Base-by-base conservation (phyloP, 2,329 filamentous ascomycete genomes). In the Tolypocladium sp. region DNA sequence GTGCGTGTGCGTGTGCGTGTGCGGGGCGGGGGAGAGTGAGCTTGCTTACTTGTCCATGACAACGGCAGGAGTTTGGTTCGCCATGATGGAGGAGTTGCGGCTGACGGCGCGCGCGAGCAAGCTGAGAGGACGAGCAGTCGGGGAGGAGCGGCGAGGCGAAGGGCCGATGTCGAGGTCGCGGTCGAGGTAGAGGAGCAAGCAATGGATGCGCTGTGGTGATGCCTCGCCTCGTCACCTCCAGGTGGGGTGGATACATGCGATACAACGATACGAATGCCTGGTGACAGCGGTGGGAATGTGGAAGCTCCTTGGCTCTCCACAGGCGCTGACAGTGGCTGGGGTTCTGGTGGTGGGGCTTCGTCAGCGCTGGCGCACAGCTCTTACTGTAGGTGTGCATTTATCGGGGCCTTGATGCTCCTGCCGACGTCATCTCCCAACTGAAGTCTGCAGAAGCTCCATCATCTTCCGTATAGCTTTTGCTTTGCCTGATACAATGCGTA, bases 11-110 rank as follows among this genome's bases (percentile, higher is more conserved):
- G 27, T 49, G 35, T 27, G 62, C 67, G 60, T 65, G 49, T 62
- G 62, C 61, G 66, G 65, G 65, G 61, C 61, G 69, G 67, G 64
- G 71, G 67, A 53, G 67, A 69, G 64, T 70, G 70, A 74, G 84
- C 91, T 79, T 88, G 84, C 91, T 79, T 88, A 97, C 94, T 99
- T 99, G 94, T 99, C 94, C 93, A 99, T 99, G 91, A 99, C 94
- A 97, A 99, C 94, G 90, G 94, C 94, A 71, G 94, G 94, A 74
- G 94, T 97, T 86, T 97, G 93, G 80, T 90, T 89, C 74, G 94
- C 93, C 94, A 99, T 99, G 68, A 61, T 68, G 68, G 64, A 57
- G 59, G 57, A 60, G 59, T 56, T 62, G 66, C 64, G 66, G 64
- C 65, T 62, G 60, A 61, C 51, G 41, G 57, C 61, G 63, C 66